These are phyloP conservation scores for Tieghemiomyces parasiticus DNA, from an alignment of 192 early-diverging fungal species.

Conservation along the genomic window DNA sequence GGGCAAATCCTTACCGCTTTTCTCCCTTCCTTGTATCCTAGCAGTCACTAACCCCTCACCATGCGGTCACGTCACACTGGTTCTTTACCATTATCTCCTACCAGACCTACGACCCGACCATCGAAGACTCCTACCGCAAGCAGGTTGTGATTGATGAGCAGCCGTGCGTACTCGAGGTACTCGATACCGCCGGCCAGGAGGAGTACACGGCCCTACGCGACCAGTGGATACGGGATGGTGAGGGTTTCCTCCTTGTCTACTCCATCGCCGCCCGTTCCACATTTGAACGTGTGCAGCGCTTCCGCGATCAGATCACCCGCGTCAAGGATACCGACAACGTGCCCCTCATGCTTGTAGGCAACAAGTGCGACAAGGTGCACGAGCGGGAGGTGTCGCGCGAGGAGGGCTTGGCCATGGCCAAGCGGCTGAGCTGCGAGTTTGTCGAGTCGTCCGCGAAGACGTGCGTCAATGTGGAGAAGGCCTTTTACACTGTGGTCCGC, in stretches of 20 bases:
- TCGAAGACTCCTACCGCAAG: slow-evolving; percentile 95
- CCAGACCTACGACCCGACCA: slow-evolving; percentile 98
- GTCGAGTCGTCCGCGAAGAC: slow-evolving; percentile 86
- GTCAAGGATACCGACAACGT: slow-evolving; percentile 80
- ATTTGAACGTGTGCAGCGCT: slow-evolving; percentile 75
- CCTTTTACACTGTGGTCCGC: slow-evolving; percentile 68
- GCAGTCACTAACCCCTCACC: too few species aligned
- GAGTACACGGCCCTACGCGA: slow-evolving; percentile 67
- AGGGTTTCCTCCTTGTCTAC: slow-evolving; percentile 84
- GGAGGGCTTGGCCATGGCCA: slow-evolving; percentile 67
- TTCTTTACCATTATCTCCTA: too few species aligned
- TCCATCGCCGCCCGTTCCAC: slow-evolving; percentile 78
- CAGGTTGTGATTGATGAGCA: slow-evolving; percentile 95
- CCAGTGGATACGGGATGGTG: slow-evolving; percentile 74
- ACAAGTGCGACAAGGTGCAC: slow-evolving; percentile 76
- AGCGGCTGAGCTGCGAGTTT: slow-evolving; percentile 60
- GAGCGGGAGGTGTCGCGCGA: slow-evolving; percentile 76
- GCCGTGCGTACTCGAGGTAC: slow-evolving; percentile 91
- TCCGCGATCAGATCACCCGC: slow-evolving; percentile 76
- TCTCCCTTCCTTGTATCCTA: too few species aligned
- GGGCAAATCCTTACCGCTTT: too few species aligned
- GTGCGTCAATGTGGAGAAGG: slow-evolving; percentile 80
- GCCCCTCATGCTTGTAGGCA: slow-evolving; percentile 86
- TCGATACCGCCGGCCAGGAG: slow-evolving; percentile 91
- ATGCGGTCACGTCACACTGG: too few species aligned